These are phyloP conservation scores for Hypomontagnella submonticulosa DNA, from an alignment of 495 filamentous ascomycete species.

Conservation along the genomic window DNA sequence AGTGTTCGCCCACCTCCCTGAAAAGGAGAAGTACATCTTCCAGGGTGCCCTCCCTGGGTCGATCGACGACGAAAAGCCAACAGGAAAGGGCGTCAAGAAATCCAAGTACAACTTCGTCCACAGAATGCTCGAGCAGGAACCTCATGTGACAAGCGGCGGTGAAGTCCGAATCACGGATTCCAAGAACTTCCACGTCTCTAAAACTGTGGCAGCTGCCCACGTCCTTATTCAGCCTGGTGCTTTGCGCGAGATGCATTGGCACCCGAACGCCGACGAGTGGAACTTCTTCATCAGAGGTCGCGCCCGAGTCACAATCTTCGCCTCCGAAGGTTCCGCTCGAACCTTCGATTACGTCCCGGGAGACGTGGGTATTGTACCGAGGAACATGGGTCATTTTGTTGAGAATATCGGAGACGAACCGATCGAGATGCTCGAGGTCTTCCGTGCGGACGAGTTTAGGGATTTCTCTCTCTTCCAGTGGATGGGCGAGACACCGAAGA, in stretches of 20 bases:
- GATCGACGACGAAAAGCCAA: slow-evolving; percentile 56
- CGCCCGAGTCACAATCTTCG: slow-evolving; percentile 64
- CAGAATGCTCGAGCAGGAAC: slow-evolving; percentile 68
- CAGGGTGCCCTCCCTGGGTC: slow-evolving; percentile 65
- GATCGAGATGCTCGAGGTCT: slow-evolving; percentile 69
- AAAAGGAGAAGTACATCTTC: slow-evolving; percentile 76
- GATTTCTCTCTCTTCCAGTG: slow-evolving; percentile 77
- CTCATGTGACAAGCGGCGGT: slow-evolving; percentile 65
- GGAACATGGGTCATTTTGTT: slow-evolving; percentile 71
- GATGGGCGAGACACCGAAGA: slow-evolving; percentile 72
- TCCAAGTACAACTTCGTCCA: slow-evolving; percentile 71
- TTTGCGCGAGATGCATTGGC: slow-evolving; percentile 70
- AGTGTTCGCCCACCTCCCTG: slow-evolving; percentile 67
- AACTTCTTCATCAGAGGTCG: slow-evolving; percentile 63
- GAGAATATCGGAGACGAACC: slow-evolving; percentile 71
- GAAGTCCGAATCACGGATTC: slow-evolving; percentile 71
- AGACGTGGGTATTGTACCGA: slow-evolving; percentile 70
- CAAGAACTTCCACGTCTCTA: slow-evolving; percentile 72
- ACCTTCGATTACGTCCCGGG: slow-evolving; percentile 62
- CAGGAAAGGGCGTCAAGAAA: slow-evolving; percentile 63
- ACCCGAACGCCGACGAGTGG: slow-evolving; percentile 68
- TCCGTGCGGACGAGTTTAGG: slow-evolving; percentile 66
- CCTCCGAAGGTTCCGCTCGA: slow-evolving; percentile 58
- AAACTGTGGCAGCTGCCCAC: slow-evolving; percentile 72
- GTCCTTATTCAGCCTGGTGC: slow-evolving; percentile 67